phyloP scores from a whole-genome alignment of 768 basidiomycete species.

The Mycena metata region DNA sequence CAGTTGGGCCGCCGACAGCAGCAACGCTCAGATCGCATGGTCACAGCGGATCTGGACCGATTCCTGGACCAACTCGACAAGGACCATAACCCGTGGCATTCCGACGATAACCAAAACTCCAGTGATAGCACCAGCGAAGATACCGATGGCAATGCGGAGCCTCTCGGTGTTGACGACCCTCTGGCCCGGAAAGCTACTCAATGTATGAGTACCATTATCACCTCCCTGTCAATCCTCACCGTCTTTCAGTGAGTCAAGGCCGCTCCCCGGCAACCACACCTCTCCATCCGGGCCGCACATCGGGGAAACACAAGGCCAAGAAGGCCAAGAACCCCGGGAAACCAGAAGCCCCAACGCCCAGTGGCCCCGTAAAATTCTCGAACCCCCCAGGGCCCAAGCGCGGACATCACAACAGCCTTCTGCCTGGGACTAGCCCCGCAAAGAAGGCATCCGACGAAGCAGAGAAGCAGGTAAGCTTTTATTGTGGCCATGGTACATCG shows the following conservation, averaged over 20 bases:
- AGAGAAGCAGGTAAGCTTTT: background rate
- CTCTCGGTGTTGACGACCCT: slow-evolving; percentile 10
- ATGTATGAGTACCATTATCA: background rate
- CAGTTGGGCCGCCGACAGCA: background rate
- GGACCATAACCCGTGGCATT: slow-evolving; percentile 2
- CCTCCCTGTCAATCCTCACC: background rate
- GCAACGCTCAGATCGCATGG: slow-evolving; percentile 10
- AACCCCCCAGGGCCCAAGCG: slow-evolving; percentile 1
- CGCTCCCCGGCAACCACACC: background rate
- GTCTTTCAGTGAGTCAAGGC: background rate
- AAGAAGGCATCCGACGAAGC: background rate
- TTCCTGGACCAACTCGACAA: slow-evolving; percentile 4
- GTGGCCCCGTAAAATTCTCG: slow-evolving; percentile 2
- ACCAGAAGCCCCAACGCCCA: background rate
- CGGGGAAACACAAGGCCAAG: background rate
- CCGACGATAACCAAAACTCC: background rate
- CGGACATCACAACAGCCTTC: slow-evolving; percentile 5
- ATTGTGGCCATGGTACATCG: background rate
- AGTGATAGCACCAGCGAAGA: background rate
- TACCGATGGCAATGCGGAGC: slow-evolving; percentile 7
- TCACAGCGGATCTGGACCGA: background rate
- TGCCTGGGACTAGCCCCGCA: background rate
- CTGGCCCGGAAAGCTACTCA: background rate
- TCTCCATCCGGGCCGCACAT: slow-evolving; percentile 7
- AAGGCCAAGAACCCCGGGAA: background rate